These are phyloP conservation scores for Escallonia herrerae DNA, from an alignment of 129 eudicot species.

Conservation along the genomic window DNA sequence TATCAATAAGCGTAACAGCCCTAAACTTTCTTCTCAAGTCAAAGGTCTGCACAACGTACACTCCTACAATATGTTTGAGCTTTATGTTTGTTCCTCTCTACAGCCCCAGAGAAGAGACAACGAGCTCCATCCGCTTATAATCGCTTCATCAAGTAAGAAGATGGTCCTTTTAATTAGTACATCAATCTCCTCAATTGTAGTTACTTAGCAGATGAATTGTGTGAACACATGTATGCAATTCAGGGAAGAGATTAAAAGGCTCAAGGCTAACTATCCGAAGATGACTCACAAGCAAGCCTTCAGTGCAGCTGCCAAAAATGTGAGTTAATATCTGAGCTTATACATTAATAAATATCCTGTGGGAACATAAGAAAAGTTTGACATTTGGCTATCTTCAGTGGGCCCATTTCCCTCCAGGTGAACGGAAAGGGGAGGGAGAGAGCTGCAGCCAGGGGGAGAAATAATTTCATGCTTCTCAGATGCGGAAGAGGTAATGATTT, in stretches of 20 bases:
- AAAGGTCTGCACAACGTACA: background rate
- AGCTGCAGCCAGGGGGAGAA: constrained; percentile 19
- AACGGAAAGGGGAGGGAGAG: constrained; percentile 28
- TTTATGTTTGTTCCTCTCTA: background rate
- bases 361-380: too few species aligned
- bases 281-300: constrained; percentile 97
- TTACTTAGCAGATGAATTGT: too few species aligned
- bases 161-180: background rate
- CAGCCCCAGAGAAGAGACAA: constrained; percentile 89
- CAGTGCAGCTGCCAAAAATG: constrained; percentile 97
- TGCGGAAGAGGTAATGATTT: constrained; percentile 35
- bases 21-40: background rate
- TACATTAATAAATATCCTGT: too few species aligned
- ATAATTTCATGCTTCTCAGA: constrained; percentile 15
- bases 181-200: too few species aligned
- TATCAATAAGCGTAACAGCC: constrained; percentile 54
- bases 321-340: constrained; percentile 13
- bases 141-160: constrained; percentile 63
- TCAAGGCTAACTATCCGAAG: constrained; percentile 64
- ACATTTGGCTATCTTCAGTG: constrained; percentile 42
- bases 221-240: background rate
- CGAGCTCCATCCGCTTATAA: constrained; percentile 90
- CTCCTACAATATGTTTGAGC: background rate
- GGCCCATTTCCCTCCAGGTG: constrained; percentile 73
- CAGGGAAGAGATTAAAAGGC: constrained; percentile 88